A percentile compares a stretch with the other conserved stretches of the same genome.
phyloP scores from a whole-genome alignment of 257 asterid genomes.

The Apocynum venetum region DNA sequence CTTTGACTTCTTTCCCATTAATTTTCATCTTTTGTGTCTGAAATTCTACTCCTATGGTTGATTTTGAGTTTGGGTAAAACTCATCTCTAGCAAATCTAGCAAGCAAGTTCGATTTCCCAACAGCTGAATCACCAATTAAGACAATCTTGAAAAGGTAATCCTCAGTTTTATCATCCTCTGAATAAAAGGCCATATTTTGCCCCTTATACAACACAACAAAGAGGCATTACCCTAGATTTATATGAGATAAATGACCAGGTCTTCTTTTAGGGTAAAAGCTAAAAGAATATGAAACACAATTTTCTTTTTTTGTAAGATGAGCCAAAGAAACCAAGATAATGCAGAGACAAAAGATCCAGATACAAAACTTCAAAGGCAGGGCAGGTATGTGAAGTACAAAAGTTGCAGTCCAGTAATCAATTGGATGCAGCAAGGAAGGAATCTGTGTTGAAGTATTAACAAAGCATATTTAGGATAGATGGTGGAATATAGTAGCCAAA shows the following conservation, averaged over 20 bases:
- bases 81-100: constrained; percentile 95
- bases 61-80: constrained; percentile 83
- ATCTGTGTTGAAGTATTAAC: constrained; percentile 24
- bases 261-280: constrained; percentile 11
- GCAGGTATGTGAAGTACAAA: constrained; percentile 24
- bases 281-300: constrained; percentile 5
- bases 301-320: background rate
- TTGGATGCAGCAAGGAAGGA: constrained; percentile 25
- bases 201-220: constrained; percentile 24
- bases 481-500: constrained; percentile 6
- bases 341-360: constrained; percentile 10
- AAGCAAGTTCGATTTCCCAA: constrained; percentile 93
- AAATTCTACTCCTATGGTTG: constrained; percentile 95
- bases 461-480: constrained; percentile 11
- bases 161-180: constrained; percentile 63
- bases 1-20: constrained; percentile 86
- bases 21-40: constrained; percentile 91
- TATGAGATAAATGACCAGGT: constrained; percentile 11
- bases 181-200: constrained; percentile 55
- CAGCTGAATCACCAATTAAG: constrained; percentile 87
- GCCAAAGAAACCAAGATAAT: constrained; percentile 9
- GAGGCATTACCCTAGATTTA: constrained; percentile 32
- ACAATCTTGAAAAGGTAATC: constrained; percentile 87
- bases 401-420: constrained; percentile 24
- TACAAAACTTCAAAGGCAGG: constrained; percentile 39